Conservation (phyloP, 805 yeast genomes). For the Groenewaldozyma salmanticensis region DNA sequence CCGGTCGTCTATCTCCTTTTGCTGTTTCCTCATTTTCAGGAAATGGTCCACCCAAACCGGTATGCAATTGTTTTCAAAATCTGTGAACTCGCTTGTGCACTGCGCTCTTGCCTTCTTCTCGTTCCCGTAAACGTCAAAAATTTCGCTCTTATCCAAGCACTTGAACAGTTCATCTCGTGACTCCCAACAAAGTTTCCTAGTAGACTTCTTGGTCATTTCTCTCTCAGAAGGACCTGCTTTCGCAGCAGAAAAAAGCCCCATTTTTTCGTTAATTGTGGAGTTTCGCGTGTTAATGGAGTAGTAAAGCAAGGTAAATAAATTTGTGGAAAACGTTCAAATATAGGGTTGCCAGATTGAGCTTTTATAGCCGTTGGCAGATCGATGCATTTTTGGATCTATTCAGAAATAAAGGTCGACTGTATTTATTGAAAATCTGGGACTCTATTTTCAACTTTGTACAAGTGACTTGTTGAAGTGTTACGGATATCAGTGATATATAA, state of each 20-base stretch:
- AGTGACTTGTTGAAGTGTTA: too few species aligned
- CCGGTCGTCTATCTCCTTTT: conserved; percentile 57
- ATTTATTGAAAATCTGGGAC: too few species aligned
- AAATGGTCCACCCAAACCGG: conserved; percentile 80
- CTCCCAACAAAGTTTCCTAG: conserved; percentile 81
- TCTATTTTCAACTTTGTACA: too few species aligned
- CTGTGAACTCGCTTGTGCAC: conserved; percentile 49
- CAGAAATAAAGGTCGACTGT: too few species aligned
- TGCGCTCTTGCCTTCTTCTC: conserved; percentile 38
- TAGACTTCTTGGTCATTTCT: conserved; percentile 45
- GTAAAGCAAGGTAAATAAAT: not conserved
- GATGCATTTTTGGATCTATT: too few species aligned
- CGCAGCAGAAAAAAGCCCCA: conserved; percentile 42
- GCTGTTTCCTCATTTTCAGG: conserved; percentile 80
- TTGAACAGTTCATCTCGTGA: conserved; percentile 68
- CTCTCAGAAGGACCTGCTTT: conserved; percentile 17
- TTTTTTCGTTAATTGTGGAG: conserved; percentile 17
- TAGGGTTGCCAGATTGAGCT: too few species aligned
- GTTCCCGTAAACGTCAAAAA: conserved; percentile 51
- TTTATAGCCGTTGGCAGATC: too few species aligned
- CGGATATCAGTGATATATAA: too few species aligned
- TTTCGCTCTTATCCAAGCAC: conserved; percentile 60
- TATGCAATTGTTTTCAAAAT: conserved; percentile 67
- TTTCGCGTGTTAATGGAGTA: not conserved
- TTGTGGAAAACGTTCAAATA: too few species aligned